A percentile compares a stretch with the other conserved stretches of the same genome.
These are phyloP conservation scores for Neurospora sp. DNA, from an alignment of 495 filamentous ascomycete species.

Conservation along the genomic window DNA sequence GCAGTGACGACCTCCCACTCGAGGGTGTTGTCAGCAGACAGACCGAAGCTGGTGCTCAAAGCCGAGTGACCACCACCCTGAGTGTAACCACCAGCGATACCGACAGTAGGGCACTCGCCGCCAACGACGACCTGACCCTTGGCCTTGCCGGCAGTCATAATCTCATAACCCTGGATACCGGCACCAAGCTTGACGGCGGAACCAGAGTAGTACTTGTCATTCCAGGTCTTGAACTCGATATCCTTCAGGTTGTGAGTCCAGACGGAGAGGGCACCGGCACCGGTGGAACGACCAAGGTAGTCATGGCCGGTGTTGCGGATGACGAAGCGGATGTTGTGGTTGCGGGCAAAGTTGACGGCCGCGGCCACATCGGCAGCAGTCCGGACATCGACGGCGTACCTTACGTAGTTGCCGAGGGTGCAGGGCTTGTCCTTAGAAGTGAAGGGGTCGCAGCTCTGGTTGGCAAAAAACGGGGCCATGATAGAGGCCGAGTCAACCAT, in stretches of 20 bases:
- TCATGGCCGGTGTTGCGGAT: slow-evolving; percentile 42
- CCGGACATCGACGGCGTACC: slow-evolving; percentile 43
- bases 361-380: slow-evolving; percentile 27
- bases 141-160: slow-evolving; percentile 33
- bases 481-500: slow-evolving; percentile 34
- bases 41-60: slow-evolving; percentile 44
- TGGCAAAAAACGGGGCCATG: slow-evolving; percentile 37
- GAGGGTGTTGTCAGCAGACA: slow-evolving; percentile 52
- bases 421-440: slow-evolving; percentile 27
- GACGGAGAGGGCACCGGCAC: slow-evolving; percentile 37
- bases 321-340: slow-evolving; percentile 36
- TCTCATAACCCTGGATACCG: slow-evolving; percentile 47
- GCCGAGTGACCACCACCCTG: slow-evolving; percentile 54
- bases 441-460: slow-evolving; percentile 31
- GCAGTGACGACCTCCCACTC: slow-evolving; percentile 51
- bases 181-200: slow-evolving; percentile 46
- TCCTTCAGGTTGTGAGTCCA: slow-evolving; percentile 45
- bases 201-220: slow-evolving; percentile 31
- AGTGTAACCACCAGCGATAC: slow-evolving; percentile 43
- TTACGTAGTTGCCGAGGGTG: slow-evolving; percentile 45
- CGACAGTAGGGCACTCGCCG: slow-evolving; percentile 43
- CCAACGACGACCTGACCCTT: slow-evolving; percentile 42
- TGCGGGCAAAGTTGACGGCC: slow-evolving; percentile 37
- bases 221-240: slow-evolving; percentile 33
- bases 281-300: slow-evolving; percentile 39